Conservation (phyloP, 805 yeast species). For the Metschnikowia matae region DNA sequence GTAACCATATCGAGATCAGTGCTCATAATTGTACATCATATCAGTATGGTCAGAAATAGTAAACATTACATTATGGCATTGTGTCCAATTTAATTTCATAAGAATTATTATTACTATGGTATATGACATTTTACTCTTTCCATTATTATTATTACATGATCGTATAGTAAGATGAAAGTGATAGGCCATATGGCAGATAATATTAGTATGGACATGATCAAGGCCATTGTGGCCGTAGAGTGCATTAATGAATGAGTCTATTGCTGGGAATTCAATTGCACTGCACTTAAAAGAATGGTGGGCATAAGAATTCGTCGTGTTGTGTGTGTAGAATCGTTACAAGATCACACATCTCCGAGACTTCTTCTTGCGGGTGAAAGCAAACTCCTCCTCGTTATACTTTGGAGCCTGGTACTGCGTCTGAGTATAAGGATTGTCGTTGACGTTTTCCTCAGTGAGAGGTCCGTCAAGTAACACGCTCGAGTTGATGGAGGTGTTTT, state of each 20-base stretch:
- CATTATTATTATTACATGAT: too few relatives aligned
- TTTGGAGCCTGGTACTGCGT: slow-evolving; percentile 14
- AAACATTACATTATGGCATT: too few relatives aligned
- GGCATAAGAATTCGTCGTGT: neutral
- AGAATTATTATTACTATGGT: too few relatives aligned
- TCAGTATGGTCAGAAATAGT: too few relatives aligned
- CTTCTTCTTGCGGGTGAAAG: slow-evolving; percentile 33
- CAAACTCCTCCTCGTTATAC: slow-evolving; percentile 41
- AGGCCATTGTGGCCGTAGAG: neutral
- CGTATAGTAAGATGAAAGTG: too few relatives aligned
- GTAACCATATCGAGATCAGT: too few relatives aligned
- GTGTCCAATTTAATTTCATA: too few relatives aligned
- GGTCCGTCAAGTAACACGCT: slow-evolving; percentile 38
- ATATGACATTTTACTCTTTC: too few relatives aligned
- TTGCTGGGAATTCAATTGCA: neutral
- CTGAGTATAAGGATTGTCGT: slow-evolving; percentile 34
- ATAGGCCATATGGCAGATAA: too few relatives aligned
- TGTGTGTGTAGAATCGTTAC: slow-evolving; percentile 8
- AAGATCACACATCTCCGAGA: slow-evolving; percentile 33
- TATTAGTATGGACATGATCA: too few relatives aligned
- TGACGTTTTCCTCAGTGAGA: slow-evolving; percentile 33
- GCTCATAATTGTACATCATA: too few relatives aligned
- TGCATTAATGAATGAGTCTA: neutral
- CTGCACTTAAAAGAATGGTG: too few relatives aligned
- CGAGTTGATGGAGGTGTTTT: slow-evolving; percentile 35